Evolutionary conservation across 768 basidiomycete genomes (phyloP), one percentile per base, ranked within the genome.

Genomic region (Trametes sanguinea): DNA sequence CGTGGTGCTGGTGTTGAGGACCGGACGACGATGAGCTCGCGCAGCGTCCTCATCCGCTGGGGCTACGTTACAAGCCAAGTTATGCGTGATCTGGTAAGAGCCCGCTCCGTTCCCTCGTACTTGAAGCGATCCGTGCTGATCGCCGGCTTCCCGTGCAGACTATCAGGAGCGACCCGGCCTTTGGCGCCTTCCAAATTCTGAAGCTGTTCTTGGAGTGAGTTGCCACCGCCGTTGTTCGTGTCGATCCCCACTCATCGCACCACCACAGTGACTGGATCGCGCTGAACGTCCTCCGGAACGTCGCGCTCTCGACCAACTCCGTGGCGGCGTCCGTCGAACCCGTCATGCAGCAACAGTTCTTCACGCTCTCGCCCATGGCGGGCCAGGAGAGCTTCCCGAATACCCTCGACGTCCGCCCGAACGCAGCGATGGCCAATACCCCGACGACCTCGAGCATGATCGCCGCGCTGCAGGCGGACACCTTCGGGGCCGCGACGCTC

Each of bases 51-150:
- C 70, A 92, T 94, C 73, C 86, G 92, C 57, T 94, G 92, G 92
- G 90, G 92, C 52, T 94, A 94, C 76, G 93, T 94, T 71, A 94
- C 92, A 16, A 91, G 89, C 74, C 92, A 95, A 74, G 86, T 95
- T 68, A 95, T 94, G 92, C 81, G 93, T 68, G 93, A 95, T 75
- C 78, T 95, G 73, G 90, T 93, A 72, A 73, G 89, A 16, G 37
- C 58, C 57, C 10, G 13, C 39, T 35, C 22, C 22, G 22, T 53
- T 56, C 39, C 13, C 4, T 16, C 6, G 45, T 9, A 27, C 40
- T 54, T 37, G 35, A n/a, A 40, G 14, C 30, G 48, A 27, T 51
- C 33, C 35, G 16, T 51, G 57, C 54, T 60, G 39, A 59, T 60
- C 51, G 27, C 17, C 35, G 8, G 43, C 44, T 50, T 13, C 17